Percentiles rank a stretch among this genome's conserved stretches.
Evolutionary conservation across 345 rosid genomes (phyloP).

Genomic region (Eucalyptus tenuipes): DNA sequence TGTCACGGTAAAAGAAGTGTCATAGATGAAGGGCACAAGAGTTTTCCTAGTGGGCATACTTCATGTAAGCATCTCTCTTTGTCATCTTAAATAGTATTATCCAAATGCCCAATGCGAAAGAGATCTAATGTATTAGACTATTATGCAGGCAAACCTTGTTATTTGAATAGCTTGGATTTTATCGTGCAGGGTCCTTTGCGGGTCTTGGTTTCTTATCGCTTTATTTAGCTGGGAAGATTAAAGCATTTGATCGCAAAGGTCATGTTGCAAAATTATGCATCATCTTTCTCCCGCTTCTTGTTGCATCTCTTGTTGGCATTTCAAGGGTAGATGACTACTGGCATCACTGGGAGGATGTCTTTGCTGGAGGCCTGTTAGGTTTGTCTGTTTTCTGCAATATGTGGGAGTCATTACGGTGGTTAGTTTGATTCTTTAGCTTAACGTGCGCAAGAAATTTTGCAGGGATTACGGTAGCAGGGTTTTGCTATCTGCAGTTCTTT

Average conservation of each 20-base stretch:
- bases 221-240: conserved; percentile 63
- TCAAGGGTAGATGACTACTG: conserved; percentile 84
- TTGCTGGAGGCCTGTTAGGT: conserved; percentile 70
- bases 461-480: background rate
- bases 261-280: conserved; percentile 75
- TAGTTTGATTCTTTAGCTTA: background rate
- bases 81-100: background rate
- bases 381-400: background rate
- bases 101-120: background rate
- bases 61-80: conserved; percentile 33
- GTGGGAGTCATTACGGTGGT: background rate
- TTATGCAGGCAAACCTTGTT: background rate
- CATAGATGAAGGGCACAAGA: conserved; percentile 73
- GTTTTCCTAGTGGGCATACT: conserved; percentile 89
- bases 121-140: background rate
- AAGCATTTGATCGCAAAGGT: conserved; percentile 59
- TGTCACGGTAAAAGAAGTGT: conserved; percentile 53
- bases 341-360: conserved; percentile 92
- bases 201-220: conserved; percentile 67
- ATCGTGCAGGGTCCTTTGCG: conserved; percentile 66
- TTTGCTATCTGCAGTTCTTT: conserved; percentile 7
- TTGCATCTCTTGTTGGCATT: conserved; percentile 61
- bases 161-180: background rate
- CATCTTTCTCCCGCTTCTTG: conserved; percentile 45
- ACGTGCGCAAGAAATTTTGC: background rate